Evolutionary conservation across 2,329 filamentous ascomycete species (phyloP).

Genomic region (Neoscytalidium dimidiatum): DNA sequence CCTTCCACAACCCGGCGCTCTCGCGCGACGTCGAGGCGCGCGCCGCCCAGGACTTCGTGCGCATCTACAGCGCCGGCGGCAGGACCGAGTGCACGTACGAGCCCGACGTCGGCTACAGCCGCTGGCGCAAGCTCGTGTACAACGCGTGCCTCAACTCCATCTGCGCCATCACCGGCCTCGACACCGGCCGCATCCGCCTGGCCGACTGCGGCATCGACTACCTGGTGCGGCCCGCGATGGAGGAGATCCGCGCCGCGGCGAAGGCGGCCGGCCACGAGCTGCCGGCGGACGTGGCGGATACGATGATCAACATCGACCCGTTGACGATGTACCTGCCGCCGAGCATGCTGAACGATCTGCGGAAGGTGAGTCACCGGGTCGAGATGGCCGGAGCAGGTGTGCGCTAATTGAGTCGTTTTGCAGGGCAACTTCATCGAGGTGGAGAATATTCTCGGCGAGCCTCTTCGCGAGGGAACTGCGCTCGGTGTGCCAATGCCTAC

Average conservation of each 20-base stretch:
- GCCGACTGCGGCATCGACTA: conserved; percentile 47
- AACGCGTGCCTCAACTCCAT: conserved; percentile 57
- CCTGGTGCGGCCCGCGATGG: conserved; percentile 56
- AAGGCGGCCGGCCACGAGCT: conserved; percentile 47
- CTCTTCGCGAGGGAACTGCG: conserved; percentile 53
- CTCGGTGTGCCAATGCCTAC: conserved; percentile 54
- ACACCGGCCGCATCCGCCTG: conserved; percentile 54
- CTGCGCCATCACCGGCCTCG: conserved; percentile 53
- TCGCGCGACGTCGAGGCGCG: conserved; percentile 25
- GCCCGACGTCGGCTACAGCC: conserved; percentile 43
- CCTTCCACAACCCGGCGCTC: conserved; percentile 47
- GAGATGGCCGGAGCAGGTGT: neutral
- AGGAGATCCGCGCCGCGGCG: conserved; percentile 51
- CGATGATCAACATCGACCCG: conserved; percentile 53
- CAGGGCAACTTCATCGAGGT: conserved; percentile 58
- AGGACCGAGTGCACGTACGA: conserved; percentile 48
- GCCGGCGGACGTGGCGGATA: conserved; percentile 45
- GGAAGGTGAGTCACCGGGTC: conserved; percentile 40
- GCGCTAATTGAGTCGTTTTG: neutral
- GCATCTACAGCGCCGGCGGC: conserved; percentile 50
- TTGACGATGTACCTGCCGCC: conserved; percentile 52
- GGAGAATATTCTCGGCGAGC: conserved; percentile 60
- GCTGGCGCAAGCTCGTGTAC: conserved; percentile 57
- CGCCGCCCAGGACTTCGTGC: conserved; percentile 47
- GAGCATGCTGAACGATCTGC: conserved; percentile 57